Conservation (phyloP, 208 protist genomes). For the Leishmania turanica region DNA sequence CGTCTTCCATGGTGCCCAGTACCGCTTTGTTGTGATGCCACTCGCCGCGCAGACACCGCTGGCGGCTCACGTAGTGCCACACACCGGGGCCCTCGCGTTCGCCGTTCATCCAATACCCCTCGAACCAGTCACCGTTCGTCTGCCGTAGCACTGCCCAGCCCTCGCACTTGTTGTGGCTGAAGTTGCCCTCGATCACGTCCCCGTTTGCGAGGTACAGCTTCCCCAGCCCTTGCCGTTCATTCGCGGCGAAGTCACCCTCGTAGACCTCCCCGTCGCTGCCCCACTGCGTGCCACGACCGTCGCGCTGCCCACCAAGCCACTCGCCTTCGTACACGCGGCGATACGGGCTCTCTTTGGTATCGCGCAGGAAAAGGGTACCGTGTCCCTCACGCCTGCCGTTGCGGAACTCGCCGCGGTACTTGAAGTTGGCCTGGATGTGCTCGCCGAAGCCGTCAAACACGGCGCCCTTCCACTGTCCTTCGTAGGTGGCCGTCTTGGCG, state of each 20-base stretch:
- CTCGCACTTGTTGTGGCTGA: constrained; percentile 58
- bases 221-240: constrained; percentile 73
- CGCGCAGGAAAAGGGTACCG: constrained; percentile 84
- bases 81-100: constrained; percentile 87
- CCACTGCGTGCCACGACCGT: constrained; percentile 87
- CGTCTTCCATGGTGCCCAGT: constrained; percentile 81
- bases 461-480: constrained; percentile 87
- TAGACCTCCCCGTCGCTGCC: constrained; percentile 86
- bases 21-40: constrained; percentile 82
- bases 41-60: constrained; percentile 82
- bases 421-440: constrained; percentile 70
- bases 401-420: constrained; percentile 88
- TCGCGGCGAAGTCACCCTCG: constrained; percentile 73
- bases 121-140: constrained; percentile 83
- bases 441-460: constrained; percentile 87
- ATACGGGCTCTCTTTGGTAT: constrained; percentile 54
- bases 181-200: constrained; percentile 84
- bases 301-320: constrained; percentile 80
- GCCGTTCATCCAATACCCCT: constrained; percentile 81
- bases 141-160: constrained; percentile 79
- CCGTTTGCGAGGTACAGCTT: constrained; percentile 84
- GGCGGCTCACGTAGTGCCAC: constrained; percentile 78
- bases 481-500: constrained; percentile 81
- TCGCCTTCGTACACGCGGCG: constrained; percentile 86
- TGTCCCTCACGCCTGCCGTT: constrained; percentile 75